A percentile compares a stretch with the other conserved stretches of the same genome.
phyloP scores from a whole-genome alignment of 139 green algal species.

The Coelastrella sp. region DNA sequence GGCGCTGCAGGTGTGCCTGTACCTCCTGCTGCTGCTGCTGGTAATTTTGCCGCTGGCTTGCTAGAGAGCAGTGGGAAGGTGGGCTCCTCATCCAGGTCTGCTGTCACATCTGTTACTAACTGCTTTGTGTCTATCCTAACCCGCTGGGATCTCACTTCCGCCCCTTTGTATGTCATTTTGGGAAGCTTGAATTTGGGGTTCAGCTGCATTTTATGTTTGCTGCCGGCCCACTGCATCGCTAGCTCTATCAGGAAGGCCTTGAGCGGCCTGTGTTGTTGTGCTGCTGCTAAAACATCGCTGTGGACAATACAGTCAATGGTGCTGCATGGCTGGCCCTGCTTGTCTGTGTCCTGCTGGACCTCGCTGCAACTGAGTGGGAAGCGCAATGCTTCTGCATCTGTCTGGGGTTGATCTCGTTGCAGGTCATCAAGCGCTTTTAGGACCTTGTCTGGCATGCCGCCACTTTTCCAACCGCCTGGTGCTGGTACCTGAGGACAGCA shows the following conservation, averaged over 20 bases:
- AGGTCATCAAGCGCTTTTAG: slow-evolving; percentile 18
- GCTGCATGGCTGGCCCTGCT: slow-evolving; percentile 63
- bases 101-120: slow-evolving; percentile 64
- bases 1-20: not conserved
- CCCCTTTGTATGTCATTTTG: slow-evolving; percentile 86
- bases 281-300: slow-evolving; percentile 61
- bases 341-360: slow-evolving; percentile 54
- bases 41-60: slow-evolving; percentile 29
- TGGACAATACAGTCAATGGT: slow-evolving; percentile 81
- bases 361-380: slow-evolving; percentile 73
- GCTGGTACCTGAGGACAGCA: slow-evolving; percentile 56
- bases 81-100: slow-evolving; percentile 49
- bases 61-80: slow-evolving; percentile 58
- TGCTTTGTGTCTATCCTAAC: slow-evolving; percentile 55
- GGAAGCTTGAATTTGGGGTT: slow-evolving; percentile 83
- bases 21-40: slow-evolving; percentile 15
- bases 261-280: slow-evolving; percentile 53
- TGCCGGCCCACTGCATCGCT: slow-evolving; percentile 55
- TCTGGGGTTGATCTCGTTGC: not conserved
- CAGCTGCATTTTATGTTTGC: slow-evolving; percentile 72
- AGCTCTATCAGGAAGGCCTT: slow-evolving; percentile 82
- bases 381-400: slow-evolving; percentile 66
- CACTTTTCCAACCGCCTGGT: slow-evolving; percentile 60
- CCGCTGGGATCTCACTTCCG: slow-evolving; percentile 50
- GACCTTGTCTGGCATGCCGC: slow-evolving; percentile 49